Base-by-base conservation (phyloP, 495 filamentous ascomycete species). In the Tetracladium marchalianum region DNA sequence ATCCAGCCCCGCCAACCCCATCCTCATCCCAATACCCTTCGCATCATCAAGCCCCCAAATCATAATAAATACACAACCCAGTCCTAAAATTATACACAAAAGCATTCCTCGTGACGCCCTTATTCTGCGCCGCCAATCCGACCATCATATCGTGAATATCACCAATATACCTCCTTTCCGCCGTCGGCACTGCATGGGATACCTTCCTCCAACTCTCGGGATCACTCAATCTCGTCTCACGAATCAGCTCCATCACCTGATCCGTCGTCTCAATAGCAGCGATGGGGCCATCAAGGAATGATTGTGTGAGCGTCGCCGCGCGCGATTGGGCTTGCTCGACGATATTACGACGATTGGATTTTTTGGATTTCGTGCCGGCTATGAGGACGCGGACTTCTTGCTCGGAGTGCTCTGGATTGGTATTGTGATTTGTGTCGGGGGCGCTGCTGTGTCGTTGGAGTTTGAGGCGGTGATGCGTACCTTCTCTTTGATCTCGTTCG, bases 201-300 rank as follows among this genome's bases (percentile, higher is more conserved):
- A 87, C 80, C 39, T 68, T 72, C 19, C 84, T 79, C 92, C 92
- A 98, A 53, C 80, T 84, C 52, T 97, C 92, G 12, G 82, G 64
- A 52, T 96, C 90, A 1, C 77, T 80, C 9, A 96, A 72, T 15
- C 78, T 68, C 11, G 89, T 92, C 15, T 77, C 71, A 12, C 76
- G 72, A 35, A 98, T 85, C 32, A 80, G 66, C 27, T 93, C 84
- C 38, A 98, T 73, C n/a, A 95, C 72, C 9, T 81, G 77, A 67
- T 96, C 90, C 37, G 81, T 81, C 1, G 83, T 86, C 62, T 98
- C 92, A 41, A 98, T 81, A 13, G 90, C 92, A 8, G 80, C 78
- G 54, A 96, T 83, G 1, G 89, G 89, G 11, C 82, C 84, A 47
- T 81, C 76, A 9, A 82, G 62, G 41, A 84, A 84, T 12, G 71